Base-by-base conservation (phyloP, 2,329 filamentous ascomycete genomes). In the Arachnopeziza araneosa region DNA sequence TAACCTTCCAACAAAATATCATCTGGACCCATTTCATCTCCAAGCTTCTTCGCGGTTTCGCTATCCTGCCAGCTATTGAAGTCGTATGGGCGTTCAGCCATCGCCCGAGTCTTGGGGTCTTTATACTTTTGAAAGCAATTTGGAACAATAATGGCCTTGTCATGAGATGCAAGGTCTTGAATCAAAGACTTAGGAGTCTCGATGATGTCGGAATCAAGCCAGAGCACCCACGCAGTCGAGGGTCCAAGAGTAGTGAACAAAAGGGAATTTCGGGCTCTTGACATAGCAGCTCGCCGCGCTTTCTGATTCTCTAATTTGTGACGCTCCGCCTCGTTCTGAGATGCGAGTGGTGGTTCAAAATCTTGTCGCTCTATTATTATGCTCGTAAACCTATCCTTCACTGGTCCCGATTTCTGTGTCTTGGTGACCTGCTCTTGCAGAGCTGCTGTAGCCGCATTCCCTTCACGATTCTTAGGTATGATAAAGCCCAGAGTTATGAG, bases 31-130 rank as follows among this genome's bases (percentile, higher is more conserved):
- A 99, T 93, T 69, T 85, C 85, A 12, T 82, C 78, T 1, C 84
- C 93, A 64, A 99, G 77, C 44, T 89, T 82, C 71, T 88, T 83
- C 0, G 95, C 93, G 1, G 83, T 87, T 1, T 87, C 82, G 71
- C 90, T 96, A 72, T 99, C 95, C 70, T 93, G 86, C 95, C 95
- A 99, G 73, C 90, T 96, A 78, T 99, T 99, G 81, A 88, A 98
- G 77, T 99, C 95, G 74, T 99, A 99, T 0, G 93, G 86, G 4
- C 95, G 85, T 71, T 93, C 85, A 51, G 87, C 85, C 78, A 84
- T 83, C 65, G 85, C 80, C 70, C 88, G 87, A 56, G 83, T 87
- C 17, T 88, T 82, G 0, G 79, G 69, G 64, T 97, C 88, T 53
- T 83, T 83, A 76, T 85, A 98, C 64, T 89, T 82, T 77, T 99